These are phyloP conservation scores for Nicotiana noctiflora DNA, from an alignment of 257 asterid genomes.

Conservation along the genomic window DNA sequence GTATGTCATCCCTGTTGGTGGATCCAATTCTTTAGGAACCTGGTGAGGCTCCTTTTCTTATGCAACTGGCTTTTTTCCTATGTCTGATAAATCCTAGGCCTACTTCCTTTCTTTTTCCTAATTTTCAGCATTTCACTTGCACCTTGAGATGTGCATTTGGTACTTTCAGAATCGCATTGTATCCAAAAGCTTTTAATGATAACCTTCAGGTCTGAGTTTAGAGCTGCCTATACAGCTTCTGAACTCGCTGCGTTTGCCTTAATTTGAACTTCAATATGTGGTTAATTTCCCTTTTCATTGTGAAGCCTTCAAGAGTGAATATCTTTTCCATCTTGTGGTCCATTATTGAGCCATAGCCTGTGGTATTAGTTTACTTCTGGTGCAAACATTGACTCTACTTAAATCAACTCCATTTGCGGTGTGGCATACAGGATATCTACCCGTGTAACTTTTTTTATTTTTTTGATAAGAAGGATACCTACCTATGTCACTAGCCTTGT, in stretches of 20 bases:
- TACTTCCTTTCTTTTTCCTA: neutral
- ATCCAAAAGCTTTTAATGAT: neutral
- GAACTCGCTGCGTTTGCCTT: neutral
- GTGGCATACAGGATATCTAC: no score
- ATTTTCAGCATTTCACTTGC: neutral
- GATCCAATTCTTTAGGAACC: slow-evolving; percentile 92
- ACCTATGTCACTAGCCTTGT: no score
- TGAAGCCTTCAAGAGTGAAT: neutral
- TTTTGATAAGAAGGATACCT: no score
- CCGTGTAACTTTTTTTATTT: no score
- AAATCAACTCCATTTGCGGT: no score
- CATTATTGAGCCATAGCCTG: neutral
- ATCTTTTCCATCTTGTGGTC: neutral
- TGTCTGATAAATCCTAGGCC: neutral
- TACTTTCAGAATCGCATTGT: neutral
- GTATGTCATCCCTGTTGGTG: slow-evolving; percentile 92
- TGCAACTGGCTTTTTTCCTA: neutral
- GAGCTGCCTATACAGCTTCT: neutral
- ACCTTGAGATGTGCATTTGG: neutral
- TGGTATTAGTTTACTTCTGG: neutral
- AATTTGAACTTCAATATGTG: neutral
- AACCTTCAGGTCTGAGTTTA: neutral
- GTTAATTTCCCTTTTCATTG: neutral
- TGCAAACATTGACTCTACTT: neutral
- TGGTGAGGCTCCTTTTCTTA: slow-evolving; percentile 45